Evolutionary conservation across 1,284 basidiomycete species (phyloP).

Genomic region (Pseudozyma sp.): DNA sequence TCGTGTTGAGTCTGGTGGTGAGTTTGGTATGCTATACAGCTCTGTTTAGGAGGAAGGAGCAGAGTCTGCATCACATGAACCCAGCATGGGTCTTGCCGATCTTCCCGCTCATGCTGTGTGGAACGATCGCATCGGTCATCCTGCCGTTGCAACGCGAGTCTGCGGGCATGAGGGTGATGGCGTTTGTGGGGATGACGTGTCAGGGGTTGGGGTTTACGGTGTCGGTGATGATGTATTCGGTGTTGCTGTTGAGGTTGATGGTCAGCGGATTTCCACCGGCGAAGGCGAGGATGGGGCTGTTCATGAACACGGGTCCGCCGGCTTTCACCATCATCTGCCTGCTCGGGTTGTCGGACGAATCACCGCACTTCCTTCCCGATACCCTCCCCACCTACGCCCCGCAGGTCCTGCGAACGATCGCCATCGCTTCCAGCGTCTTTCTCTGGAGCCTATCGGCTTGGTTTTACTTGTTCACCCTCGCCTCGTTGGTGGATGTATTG

Average conservation of each 20-base stretch:
- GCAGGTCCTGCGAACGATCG: background rate
- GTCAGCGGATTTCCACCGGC: conserved; percentile 26
- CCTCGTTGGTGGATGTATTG: conserved; percentile 10
- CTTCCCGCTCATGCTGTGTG: conserved; percentile 53
- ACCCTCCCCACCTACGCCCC: background rate
- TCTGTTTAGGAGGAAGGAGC: conserved; percentile 12
- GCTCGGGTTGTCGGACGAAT: conserved; percentile 16
- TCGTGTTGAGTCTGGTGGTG: background rate
- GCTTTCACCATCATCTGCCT: conserved; percentile 45
- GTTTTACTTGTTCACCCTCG: conserved; percentile 34
- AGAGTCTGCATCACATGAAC: conserved; percentile 34
- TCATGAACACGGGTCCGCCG: conserved; percentile 47
- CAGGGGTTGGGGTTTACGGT: conserved; percentile 43
- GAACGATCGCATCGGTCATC: conserved; percentile 18
- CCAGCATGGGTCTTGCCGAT: conserved; percentile 47
- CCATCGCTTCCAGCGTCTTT: conserved; percentile 8
- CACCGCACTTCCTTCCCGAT: conserved; percentile 14
- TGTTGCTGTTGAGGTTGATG: conserved; percentile 41
- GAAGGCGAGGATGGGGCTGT: conserved; percentile 26
- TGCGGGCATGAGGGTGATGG: conserved; percentile 10
- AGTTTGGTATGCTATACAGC: conserved; percentile 22
- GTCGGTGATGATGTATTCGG: conserved; percentile 36
- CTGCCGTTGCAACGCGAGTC: conserved; percentile 12
- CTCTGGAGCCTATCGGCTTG: conserved; percentile 40
- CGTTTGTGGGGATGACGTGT: conserved; percentile 33